Conservation (phyloP, 768 basidiomycete species). For the Trametopsis cervina region DNA sequence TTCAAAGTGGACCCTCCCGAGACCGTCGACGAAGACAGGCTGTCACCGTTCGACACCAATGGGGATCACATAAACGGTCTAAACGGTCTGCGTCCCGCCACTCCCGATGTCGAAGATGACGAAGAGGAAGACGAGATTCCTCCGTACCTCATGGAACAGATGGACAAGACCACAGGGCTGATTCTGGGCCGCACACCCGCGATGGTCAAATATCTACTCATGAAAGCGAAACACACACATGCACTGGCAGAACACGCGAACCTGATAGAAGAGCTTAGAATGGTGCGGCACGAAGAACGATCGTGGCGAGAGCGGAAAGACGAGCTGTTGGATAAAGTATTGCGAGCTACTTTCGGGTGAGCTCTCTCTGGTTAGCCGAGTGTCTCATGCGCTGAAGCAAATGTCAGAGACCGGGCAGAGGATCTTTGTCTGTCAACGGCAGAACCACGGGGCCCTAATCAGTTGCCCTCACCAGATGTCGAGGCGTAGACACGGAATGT, state of each 20-base stretch:
- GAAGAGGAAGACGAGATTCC: conserved; percentile 46
- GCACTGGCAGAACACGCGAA: conserved; percentile 60
- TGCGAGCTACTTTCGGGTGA: conserved; percentile 46
- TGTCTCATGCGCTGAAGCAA: neutral
- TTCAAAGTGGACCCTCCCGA: conserved; percentile 51
- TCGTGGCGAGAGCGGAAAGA: conserved; percentile 57
- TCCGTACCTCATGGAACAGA: conserved; percentile 40
- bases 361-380: conserved; percentile 16
- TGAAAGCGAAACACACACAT: conserved; percentile 75
- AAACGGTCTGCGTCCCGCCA: conserved; percentile 16
- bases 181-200: conserved; percentile 62
- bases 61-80: conserved; percentile 11
- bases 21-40: conserved; percentile 35
- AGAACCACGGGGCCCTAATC: neutral
- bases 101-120: conserved; percentile 18
- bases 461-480: neutral
- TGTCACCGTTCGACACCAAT: conserved; percentile 22
- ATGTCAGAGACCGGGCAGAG: conserved; percentile 16
- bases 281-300: conserved; percentile 43
- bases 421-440: conserved; percentile 13
- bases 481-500: too few species aligned
- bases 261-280: conserved; percentile 58
- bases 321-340: conserved; percentile 44
- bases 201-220: conserved; percentile 64
- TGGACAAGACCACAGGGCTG: conserved; percentile 52